Base-by-base conservation (phyloP, 2,329 filamentous ascomycete species). In the Penicillium sp. region DNA sequence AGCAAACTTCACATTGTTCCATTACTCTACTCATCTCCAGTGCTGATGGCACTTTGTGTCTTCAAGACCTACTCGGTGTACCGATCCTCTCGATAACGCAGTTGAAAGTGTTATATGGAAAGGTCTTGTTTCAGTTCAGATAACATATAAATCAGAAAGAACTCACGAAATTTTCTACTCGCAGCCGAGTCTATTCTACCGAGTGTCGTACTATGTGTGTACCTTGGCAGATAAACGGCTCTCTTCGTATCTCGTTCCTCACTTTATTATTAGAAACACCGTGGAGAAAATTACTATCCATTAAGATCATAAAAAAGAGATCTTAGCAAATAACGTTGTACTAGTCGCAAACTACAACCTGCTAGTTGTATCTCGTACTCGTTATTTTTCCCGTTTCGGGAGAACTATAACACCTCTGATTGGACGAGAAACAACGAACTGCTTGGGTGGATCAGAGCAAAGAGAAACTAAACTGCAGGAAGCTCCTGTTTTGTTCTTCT, bases 41-140 rank as follows among this genome's bases (percentile, higher is more conserved):
- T 5, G 51, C 55, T 4, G 61, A 55, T 17, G 3, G 10, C 13
- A 55, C 61, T 58, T 10, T 54, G 58, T 1, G 55, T 62, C 44
- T 54, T 58, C 10, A 66, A 49, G 1, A 61, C 45, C 27, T 63
- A 62, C 43, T 64, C 58, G 12, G 31, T 33, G 23, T 63, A 66
- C 25, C 19, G 49, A 3, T 60, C 57, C 0, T 59, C 66, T 65
- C 69, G 21, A 68, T 43, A 8, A 66, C 44, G n/a, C 58, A 65
- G 8, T 69, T 8, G 33, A 33, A 33, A 33, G 12, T 15, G 12
- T 15, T 6, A 5, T 15, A 15, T 15, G 12, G 31, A 33, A 33
- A 33, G 12, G 31, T 33, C 31, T 2, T 33, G 10, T 13, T 15
- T 33, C 5, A 15, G 31, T 33, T 1, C 6, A 33, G 31, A 33